Evolutionary conservation across 306 rosid genomes (phyloP), one percentile per base, ranked within the genome.

Genomic region (Astragalus membranaceus): DNA sequence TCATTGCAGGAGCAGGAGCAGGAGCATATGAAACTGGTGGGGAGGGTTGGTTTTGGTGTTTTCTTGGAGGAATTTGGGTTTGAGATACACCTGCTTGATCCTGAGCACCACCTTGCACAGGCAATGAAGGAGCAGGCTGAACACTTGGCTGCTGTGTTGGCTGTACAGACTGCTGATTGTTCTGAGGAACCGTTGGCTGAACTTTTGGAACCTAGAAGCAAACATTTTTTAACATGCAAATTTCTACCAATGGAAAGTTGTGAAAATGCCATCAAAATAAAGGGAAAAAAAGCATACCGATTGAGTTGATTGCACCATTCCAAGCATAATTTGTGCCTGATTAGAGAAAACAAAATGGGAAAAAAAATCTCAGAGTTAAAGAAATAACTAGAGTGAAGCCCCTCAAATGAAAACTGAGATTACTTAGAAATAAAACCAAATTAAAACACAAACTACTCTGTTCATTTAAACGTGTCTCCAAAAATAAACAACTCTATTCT

Each of bases 261-360:
- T 49, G 75, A 75, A 64, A 11, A 35, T 10, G 35, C 71, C 14
- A 57, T 10, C 14, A 49, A 33, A 63, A 20, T 51, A 49, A 63
- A 20, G 70, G 70, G 51, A 26, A 52, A 49, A 58, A 75, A 61
- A 70, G 13, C 79, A 77, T 80, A 85, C 96, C 90, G 9, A 78
- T 75, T 89, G 92, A 79, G 96, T 92, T 15, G 97, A 82, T 77
- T 89, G 92, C 77, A 91, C 96, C 99, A 95, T 95, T 73, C 97
- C 99, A 64, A 95, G 97, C 97, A 95, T 95, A 70, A 95, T 91
- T 67, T 95, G 99, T 14, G 96, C 99, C 99, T 95, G 79, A 51
- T 37, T 51, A 79, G 80, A 54, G 16, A 76, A 79, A 23, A 74
- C 6, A 47, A 67, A 69, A 68, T 36, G 52, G 39, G 39, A 20